phyloP scores from a whole-genome alignment of 768 basidiomycete genomes.

The Leucosporidium creatinivorum region DNA sequence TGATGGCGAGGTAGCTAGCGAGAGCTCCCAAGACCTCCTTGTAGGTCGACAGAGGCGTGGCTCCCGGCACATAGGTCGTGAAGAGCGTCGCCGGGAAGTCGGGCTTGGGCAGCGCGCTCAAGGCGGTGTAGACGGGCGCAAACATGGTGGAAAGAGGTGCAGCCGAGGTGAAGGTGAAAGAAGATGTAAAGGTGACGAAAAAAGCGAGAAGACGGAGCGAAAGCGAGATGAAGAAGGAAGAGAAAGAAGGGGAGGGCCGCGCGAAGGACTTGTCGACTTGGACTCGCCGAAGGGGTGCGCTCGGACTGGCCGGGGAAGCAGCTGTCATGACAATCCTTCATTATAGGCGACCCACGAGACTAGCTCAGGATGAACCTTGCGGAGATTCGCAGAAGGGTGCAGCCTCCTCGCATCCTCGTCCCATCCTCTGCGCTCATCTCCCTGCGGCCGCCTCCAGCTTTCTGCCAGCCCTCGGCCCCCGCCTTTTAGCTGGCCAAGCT shows the following conservation, averaged over 20 bases:
- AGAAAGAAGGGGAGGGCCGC: neutral
- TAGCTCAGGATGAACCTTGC: too few relatives aligned
- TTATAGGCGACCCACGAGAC: too few relatives aligned
- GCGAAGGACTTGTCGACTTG: too few relatives aligned
- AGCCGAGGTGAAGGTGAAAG: neutral
- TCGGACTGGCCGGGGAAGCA: too few relatives aligned
- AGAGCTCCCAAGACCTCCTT: slow-evolving; percentile 64
- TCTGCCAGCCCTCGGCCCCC: too few relatives aligned
- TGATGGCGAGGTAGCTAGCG: slow-evolving; percentile 71
- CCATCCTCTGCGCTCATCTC: too few relatives aligned
- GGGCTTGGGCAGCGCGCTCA: neutral
- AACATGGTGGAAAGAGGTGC: neutral
- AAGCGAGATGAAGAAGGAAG: neutral
- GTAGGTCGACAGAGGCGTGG: slow-evolving; percentile 70
- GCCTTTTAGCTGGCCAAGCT: too few relatives aligned
- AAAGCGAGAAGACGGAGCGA: neutral
- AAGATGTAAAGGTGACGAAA: neutral
- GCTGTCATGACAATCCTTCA: too few relatives aligned
- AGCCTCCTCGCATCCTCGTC: too few relatives aligned
- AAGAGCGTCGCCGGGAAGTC: neutral
- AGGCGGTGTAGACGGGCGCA: neutral
- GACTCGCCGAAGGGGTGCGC: too few relatives aligned
- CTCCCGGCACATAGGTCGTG: slow-evolving; percentile 44
- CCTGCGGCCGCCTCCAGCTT: too few relatives aligned
- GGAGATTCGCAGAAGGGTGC: too few relatives aligned